Base-by-base conservation (phyloP, 208 protist genomes). In the Leishmania lainsoni region DNA sequence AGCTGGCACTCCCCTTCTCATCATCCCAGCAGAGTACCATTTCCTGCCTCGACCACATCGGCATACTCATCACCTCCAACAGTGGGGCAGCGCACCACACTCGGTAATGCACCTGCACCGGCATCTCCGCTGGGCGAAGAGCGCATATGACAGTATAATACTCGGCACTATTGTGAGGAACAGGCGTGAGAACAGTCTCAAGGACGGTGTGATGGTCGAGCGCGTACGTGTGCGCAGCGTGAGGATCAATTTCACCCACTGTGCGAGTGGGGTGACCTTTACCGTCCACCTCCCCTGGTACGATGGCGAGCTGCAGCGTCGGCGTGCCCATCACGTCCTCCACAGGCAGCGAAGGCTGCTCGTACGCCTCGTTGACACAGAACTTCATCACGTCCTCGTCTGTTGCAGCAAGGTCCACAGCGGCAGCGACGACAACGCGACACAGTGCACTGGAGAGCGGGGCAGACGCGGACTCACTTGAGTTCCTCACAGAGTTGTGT, bases 1-100 rank as follows among this genome's bases (percentile, higher is more conserved):
- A 98, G 69, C 85, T 88, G 20, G 91, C 90, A 79, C 90, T 94
- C 70, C 90, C 90, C 32, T 81, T 63, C 56, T 54, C 69, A 16
- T 82, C 74, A 52, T 74, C 54, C 95, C 93, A 97, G 52, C 78
- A 71, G 3, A 90, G 81, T 14, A 48, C 29, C 32, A 94, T 79
- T 68, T 75, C 84, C 63, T 95, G 76, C 80, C 92, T 90, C 45
- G 81, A 51, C 92, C 91, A 96, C 56, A 78, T 56, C 35, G 95
- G 95, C 49, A 96, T 76, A 26, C 81, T 29, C 14, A 51, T 70
- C 32, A 88, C 83, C 29, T 86, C 72, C 10, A 87, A 74, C 68
- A 89, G 70, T 6, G 90, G 90, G 2, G 91, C 77, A 4, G 91
- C 78, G 86, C 86, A 92, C 90, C 92, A 96, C 56, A 95, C 83